These are phyloP conservation scores for Backusella circina DNA, from an alignment of 192 early-diverging fungal species.

Conservation along the genomic window DNA sequence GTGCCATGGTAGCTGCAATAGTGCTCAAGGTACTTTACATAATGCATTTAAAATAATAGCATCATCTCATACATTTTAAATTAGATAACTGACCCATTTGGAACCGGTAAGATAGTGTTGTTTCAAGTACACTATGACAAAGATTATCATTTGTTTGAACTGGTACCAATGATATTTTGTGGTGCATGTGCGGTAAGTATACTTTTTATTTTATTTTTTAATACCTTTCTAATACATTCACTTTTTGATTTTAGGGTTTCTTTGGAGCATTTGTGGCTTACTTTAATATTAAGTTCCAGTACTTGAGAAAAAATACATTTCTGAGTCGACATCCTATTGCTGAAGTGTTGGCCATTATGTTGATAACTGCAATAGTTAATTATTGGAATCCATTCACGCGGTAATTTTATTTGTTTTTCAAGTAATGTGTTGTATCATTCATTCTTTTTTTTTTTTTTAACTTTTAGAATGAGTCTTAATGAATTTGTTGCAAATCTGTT, in stretches of 20 bases:
- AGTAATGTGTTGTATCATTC: constrained; percentile 3
- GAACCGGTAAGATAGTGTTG: constrained; percentile 78
- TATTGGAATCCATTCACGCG: constrained; percentile 81
- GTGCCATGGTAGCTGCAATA: constrained; percentile 86
- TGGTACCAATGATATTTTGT: constrained; percentile 79
- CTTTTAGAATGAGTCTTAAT: constrained; percentile 69
- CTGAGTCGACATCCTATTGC: constrained; percentile 64
- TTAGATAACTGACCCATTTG: constrained; percentile 79
- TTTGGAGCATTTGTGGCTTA: constrained; percentile 79
- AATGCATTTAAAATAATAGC: not conserved
- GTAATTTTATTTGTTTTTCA: constrained; percentile 32
- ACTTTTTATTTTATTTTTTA: not conserved
- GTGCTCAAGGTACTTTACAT: constrained; percentile 61
- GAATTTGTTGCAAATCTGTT: constrained; percentile 88
- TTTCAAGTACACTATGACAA: constrained; percentile 88
- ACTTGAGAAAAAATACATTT: constrained; percentile 72
- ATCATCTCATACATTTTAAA: constrained; percentile 7
- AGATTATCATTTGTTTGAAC: constrained; percentile 91
- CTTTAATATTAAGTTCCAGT: constrained; percentile 63
- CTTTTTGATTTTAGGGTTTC: constrained; percentile 57
- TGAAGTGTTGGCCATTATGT: constrained; percentile 70
- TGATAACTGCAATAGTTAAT: constrained; percentile 70
- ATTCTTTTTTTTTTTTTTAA: not conserved
- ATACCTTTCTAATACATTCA: constrained; percentile 2
- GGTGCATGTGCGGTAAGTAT: constrained; percentile 73